Percentiles rank a stretch among this genome's conserved stretches.
Evolutionary conservation across 2,329 filamentous ascomycete genomes (phyloP).

Genomic region (Pseudogymnoascus sp.): DNA sequence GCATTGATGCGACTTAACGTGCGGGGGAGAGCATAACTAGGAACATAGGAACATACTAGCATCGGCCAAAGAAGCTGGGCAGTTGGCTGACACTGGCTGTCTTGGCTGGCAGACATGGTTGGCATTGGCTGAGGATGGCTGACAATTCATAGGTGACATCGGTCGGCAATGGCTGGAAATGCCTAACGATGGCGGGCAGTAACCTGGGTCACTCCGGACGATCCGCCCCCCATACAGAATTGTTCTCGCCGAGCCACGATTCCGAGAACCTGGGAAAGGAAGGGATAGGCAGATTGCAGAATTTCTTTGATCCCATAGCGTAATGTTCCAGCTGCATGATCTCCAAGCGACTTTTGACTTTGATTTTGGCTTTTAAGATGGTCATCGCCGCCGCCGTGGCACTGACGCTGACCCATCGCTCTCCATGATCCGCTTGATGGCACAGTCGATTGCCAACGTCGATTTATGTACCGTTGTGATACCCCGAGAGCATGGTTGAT

Average conservation of each 20-base stretch:
- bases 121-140: neutral
- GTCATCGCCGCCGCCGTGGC: neutral
- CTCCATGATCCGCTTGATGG: neutral
- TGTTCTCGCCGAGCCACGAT: neutral
- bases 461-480: neutral
- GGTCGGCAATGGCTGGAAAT: neutral
- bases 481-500: constrained; percentile 9
- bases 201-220: neutral
- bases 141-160: neutral
- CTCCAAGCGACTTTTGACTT: neutral
- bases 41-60: neutral
- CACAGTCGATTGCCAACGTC: constrained; percentile 5
- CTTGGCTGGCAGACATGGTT: neutral
- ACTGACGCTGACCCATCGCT: neutral
- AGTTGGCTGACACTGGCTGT: neutral
- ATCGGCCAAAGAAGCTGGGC: neutral
- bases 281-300: neutral
- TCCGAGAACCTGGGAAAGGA: constrained; percentile 3
- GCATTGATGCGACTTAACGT: neutral
- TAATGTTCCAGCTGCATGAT: neutral
- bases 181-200: neutral
- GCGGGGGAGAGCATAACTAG: neutral
- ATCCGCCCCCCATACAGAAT: neutral
- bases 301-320: neutral
- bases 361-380: constrained; percentile 7